Evolutionary conservation across 2,329 filamentous ascomycete species (phyloP).

Genomic region (Arthrobotrys iridis): DNA sequence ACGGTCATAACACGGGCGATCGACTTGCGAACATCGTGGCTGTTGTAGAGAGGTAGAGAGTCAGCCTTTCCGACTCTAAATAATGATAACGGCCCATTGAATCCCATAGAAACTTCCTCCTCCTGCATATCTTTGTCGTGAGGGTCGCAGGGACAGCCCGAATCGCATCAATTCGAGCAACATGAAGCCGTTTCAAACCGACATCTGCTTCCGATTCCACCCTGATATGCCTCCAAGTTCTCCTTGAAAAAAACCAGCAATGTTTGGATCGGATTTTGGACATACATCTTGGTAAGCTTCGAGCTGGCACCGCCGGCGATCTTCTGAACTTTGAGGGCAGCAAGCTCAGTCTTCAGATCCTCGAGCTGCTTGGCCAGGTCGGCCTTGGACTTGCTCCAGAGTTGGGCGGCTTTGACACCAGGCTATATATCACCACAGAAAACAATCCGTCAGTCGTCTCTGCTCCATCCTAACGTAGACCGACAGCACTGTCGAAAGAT

Average conservation of each 20-base stretch:
- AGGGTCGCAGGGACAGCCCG: constrained; percentile 13
- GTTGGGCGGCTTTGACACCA: constrained; percentile 91
- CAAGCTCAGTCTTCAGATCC: constrained; percentile 95
- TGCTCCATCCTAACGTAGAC: constrained; percentile 62
- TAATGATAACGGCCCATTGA: constrained; percentile 8
- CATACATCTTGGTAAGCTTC: constrained; percentile 98
- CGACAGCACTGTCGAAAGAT: constrained; percentile 21
- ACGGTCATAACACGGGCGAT: constrained; percentile 98
- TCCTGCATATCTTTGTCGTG: constrained; percentile 22
- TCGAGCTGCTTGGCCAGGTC: constrained; percentile 94
- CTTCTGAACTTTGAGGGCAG: constrained; percentile 97
- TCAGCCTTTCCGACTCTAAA: constrained; percentile 35
- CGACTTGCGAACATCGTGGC: constrained; percentile 99
- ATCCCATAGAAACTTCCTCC: not conserved
- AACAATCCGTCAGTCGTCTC: constrained; percentile 56
- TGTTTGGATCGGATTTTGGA: constrained; percentile 57
- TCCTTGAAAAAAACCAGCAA: constrained; percentile 2
- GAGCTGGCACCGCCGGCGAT: constrained; percentile 88
- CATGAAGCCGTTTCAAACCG: not conserved
- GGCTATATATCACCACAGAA: constrained; percentile 64
- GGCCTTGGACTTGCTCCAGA: constrained; percentile 99
- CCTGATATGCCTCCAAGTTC: not conserved
- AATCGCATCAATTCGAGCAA: not conserved
- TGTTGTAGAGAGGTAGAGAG: constrained; percentile 61
- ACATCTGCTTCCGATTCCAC: constrained; percentile 50